Evolutionary conservation across 148 eudicot genomes (phyloP), one percentile per base, ranked within the genome.

Genomic region (Gaultheria prostrata): DNA sequence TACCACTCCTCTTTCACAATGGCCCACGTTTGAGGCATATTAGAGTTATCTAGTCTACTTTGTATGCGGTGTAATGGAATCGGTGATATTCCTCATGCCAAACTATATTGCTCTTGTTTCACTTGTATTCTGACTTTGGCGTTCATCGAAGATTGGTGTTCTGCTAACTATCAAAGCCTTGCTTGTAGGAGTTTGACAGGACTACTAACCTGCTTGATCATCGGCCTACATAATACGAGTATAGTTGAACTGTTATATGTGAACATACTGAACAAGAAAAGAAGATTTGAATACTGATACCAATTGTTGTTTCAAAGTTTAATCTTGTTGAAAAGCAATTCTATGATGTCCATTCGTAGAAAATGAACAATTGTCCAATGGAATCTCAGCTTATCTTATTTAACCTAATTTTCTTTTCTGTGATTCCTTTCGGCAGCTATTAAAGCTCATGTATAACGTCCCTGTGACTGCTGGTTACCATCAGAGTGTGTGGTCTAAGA

Each of bases 361-460:
- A 46, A 32, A 46, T 76, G 24, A 45, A 76, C 30, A 76, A 48
- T 24, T 20, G 50, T 48, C 28, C 28, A 61, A 61, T 61, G 79
- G 79, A 24, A 76, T 76, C 18, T 24, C 39, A 28, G 50, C 39
- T 30, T 10, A 24, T 49, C 10, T 51, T 32, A 49, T 56, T 17
- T n/a, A 11, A 51, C 82, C 28, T 45, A 3, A 2, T 30, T 21
- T 51, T 53, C 28, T 79, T 87, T 67, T 53, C 59, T 59, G 50
- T 50, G 45, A 3, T 72, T 63, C 56, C 54, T 61, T 48, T 61
- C 86, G 79, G 90, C 98, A 97, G 99, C 86, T 97, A 48, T 88
- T 97, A 82, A 97, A 93, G 92, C 98, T 97, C 70, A 97, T 97
- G 99, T 97, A 97, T 86, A 93, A 95, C 46, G 96, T 94, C 57